Conservation (phyloP, 176 grass and related monocot species). For the Ensete ventricosum region DNA sequence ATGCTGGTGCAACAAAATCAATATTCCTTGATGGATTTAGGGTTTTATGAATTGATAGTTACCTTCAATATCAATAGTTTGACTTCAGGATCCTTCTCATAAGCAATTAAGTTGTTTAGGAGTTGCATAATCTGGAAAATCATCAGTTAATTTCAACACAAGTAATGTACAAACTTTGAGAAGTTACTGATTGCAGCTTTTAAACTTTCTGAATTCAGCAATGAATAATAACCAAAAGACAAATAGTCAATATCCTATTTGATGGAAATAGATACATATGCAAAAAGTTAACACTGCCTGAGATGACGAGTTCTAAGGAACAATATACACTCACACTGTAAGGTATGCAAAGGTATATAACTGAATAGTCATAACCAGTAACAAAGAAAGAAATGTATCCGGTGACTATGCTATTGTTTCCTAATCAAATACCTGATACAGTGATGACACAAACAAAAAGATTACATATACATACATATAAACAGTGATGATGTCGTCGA, state of each 20-base stretch:
- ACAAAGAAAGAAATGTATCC: neutral
- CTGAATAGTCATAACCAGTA: neutral
- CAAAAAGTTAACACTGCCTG: neutral
- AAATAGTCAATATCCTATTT: too few relatives aligned
- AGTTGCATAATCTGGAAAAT: slow-evolving; percentile 56
- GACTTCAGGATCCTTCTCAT: slow-evolving; percentile 50
- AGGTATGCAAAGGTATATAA: neutral
- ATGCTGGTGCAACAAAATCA: neutral
- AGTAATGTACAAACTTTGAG: neutral
- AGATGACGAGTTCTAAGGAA: too few relatives aligned
- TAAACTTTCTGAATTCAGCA: neutral
- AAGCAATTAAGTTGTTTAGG: slow-evolving; percentile 51
- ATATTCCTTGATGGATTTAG: neutral
- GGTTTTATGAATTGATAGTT: neutral
- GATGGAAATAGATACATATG: neutral
- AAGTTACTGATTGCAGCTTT: neutral
- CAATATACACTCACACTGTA: too few relatives aligned
- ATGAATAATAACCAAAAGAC: neutral
- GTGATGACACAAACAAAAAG: too few relatives aligned
- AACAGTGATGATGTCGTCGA: too few relatives aligned
- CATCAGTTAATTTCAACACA: slow-evolving; percentile 6
- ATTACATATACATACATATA: too few relatives aligned
- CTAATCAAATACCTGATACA: too few relatives aligned
- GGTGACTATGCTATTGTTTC: too few relatives aligned
- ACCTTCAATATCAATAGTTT: slow-evolving; percentile 88